Base-by-base conservation (phyloP, 257 asterid species). In the Leonotis leonurus region DNA sequence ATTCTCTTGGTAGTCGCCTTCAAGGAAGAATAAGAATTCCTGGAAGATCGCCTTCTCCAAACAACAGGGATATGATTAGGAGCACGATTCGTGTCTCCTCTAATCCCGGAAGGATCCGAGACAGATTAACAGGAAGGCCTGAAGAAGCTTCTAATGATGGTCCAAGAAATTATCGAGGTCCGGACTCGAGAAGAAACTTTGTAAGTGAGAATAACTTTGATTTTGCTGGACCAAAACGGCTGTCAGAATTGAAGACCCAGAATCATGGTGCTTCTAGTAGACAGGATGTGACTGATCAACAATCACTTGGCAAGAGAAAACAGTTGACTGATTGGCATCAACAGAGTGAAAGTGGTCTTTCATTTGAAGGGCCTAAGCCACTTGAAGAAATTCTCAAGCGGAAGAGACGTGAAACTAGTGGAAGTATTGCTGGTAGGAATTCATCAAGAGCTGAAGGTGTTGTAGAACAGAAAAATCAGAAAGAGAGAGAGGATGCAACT, bases 331-430 rank as follows among this genome's bases (percentile, higher is more conserved):
- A 76, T 56, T 62, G 30, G 64, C 56, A 56, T 59, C 75, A 74
- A 49, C 68, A 64, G 60, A 48, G 60, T 24, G 77, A 54, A 46
- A 69, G 56, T 21, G 68, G 60, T 70, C 46, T 70, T 25, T 71
- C 91, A 9, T 84, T 84, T 64, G 85, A 84, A 46, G 88, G 88
- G 62, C 91, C 88, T 30, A 84, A 65, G 85, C 82, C 88, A 14
- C 76, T 84, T 18, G 66, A 77, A 30, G 87, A 81, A 78, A 84
- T 84, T 57, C 56, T 81, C 70, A 84, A 79, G 82, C 79, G 80
- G 43, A 84, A 81, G 80, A 81, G 73, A 69, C 64, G 80, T 20
- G 82, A 66, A 55, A 57, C 32, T 6, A 27, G 25, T 29, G 41
- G 39, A 58, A 39, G 37, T 22, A 21, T 40, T 21, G 12, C 9